Conservation (phyloP, 257 asterid genomes). For the Solanum dulcamara region DNA sequence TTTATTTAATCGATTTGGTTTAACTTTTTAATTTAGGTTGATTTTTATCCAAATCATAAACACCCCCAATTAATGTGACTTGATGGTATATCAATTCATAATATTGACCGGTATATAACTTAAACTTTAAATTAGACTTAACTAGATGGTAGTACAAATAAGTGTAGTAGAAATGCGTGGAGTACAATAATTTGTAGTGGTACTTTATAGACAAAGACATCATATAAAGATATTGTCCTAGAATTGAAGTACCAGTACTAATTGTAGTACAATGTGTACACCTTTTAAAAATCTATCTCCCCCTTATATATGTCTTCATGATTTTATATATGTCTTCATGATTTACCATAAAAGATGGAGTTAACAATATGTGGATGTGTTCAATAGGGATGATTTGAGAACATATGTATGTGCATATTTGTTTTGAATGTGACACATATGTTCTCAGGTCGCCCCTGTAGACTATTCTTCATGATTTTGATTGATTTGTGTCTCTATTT, state of each 20-base stretch:
- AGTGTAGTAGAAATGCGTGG: neutral
- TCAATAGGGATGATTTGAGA: neutral
- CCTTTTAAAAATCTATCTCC: neutral
- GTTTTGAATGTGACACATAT: neutral
- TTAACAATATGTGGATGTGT: neutral
- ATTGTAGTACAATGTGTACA: neutral
- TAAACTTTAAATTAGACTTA: no score
- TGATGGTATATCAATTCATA: neutral
- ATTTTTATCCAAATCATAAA: no score
- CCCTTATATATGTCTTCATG: neutral
- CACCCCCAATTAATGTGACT: neutral
- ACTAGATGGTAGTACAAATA: neutral
- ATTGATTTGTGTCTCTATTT: neutral
- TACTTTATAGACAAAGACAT: neutral
- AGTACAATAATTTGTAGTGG: neutral
- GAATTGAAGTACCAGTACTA: neutral
- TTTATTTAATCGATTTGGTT: no score
- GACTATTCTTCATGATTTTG: neutral
- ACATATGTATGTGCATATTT: neutral
- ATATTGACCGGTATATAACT: neutral
- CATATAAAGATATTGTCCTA: neutral
- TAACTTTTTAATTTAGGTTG: no score
- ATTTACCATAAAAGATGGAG: neutral
- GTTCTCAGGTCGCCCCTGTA: slow-evolving; percentile 1
- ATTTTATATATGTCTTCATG: no score